Conservation (phyloP, 352 stramenopile species). For the Phytophthora pisi region DNA sequence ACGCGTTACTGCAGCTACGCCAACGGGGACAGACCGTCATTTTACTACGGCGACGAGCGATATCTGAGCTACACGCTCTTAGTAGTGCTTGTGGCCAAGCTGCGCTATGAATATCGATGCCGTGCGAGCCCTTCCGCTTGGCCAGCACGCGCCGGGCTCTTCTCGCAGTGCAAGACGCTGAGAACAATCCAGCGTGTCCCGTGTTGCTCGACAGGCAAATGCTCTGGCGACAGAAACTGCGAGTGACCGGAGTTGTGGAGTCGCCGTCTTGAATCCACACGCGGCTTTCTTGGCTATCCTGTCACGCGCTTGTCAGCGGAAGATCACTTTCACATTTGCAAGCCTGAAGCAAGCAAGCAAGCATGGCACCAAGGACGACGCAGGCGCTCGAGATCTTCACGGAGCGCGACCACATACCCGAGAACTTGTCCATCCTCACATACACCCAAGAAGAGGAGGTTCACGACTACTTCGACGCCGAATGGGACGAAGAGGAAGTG, state of each 20-base stretch:
- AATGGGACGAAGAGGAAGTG: conserved; percentile 22
- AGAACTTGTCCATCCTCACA: conserved; percentile 30
- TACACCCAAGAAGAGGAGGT: conserved; percentile 32
- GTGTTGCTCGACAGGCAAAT: conserved; percentile 26
- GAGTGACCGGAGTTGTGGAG: conserved; percentile 19
- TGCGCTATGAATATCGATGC: neutral
- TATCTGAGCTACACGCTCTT: neutral
- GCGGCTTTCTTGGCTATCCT: conserved; percentile 18
- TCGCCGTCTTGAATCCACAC: conserved; percentile 16
- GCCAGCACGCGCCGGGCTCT: conserved; percentile 1
- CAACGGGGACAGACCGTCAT: neutral
- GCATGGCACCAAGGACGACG: conserved; percentile 13
- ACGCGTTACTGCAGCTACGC: neutral
- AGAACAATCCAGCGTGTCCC: conserved; percentile 16
- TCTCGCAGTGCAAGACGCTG: conserved; percentile 11
- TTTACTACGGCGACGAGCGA: neutral
- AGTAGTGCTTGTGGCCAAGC: neutral
- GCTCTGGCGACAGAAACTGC: conserved; percentile 33
- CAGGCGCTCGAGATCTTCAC: conserved; percentile 29
- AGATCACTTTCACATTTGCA: conserved; percentile 29
- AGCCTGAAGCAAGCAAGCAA: conserved; percentile 5
- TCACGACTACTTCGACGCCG: conserved; percentile 24
- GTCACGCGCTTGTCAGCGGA: conserved; percentile 6
- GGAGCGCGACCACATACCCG: conserved; percentile 20
- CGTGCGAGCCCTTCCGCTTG: conserved; percentile 6